These are phyloP conservation scores for Mycena amicta DNA, from an alignment of 768 basidiomycete genomes.

Conservation along the genomic window DNA sequence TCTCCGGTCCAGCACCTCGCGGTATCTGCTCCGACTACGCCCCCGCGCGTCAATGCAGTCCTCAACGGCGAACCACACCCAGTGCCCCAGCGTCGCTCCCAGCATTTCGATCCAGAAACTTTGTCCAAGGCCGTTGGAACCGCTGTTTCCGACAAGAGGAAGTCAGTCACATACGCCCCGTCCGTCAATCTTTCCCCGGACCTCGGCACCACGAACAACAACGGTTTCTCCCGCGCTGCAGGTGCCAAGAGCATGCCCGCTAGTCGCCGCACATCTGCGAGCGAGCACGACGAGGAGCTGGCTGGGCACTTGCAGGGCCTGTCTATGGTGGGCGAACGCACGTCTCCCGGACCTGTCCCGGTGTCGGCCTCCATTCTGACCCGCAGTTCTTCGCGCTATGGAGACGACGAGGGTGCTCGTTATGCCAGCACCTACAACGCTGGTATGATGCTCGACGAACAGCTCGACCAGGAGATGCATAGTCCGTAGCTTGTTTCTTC, in stretches of 20 bases:
- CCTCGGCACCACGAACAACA: constrained; percentile 49
- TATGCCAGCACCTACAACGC: constrained; percentile 73
- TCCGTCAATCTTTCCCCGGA: constrained; percentile 77
- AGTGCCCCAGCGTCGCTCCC: constrained; percentile 44
- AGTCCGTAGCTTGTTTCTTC: constrained; percentile 53
- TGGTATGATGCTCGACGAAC: constrained; percentile 91
- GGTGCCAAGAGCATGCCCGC: constrained; percentile 94
- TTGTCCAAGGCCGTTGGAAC: constrained; percentile 70
- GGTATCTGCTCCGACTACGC: constrained; percentile 87
- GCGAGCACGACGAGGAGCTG: constrained; percentile 83
- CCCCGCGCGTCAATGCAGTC: constrained; percentile 75
- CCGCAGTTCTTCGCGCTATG: constrained; percentile 54
- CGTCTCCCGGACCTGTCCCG: constrained; percentile 61
- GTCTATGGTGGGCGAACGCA: constrained; percentile 65
- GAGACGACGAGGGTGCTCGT: constrained; percentile 58
- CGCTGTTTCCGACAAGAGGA: constrained; percentile 74
- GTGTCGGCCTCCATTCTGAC: constrained; percentile 52
- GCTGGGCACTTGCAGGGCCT: constrained; percentile 75
- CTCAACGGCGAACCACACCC: constrained; percentile 61
- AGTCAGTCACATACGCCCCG: constrained; percentile 84
- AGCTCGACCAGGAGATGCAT: constrained; percentile 92
- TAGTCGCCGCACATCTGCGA: constrained; percentile 86
- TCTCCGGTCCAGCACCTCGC: constrained; percentile 72
- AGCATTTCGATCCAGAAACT: constrained; percentile 61
- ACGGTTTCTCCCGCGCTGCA: constrained; percentile 61